Base-by-base conservation (phyloP, 2,329 filamentous ascomycete species). In the Septoria linicola region DNA sequence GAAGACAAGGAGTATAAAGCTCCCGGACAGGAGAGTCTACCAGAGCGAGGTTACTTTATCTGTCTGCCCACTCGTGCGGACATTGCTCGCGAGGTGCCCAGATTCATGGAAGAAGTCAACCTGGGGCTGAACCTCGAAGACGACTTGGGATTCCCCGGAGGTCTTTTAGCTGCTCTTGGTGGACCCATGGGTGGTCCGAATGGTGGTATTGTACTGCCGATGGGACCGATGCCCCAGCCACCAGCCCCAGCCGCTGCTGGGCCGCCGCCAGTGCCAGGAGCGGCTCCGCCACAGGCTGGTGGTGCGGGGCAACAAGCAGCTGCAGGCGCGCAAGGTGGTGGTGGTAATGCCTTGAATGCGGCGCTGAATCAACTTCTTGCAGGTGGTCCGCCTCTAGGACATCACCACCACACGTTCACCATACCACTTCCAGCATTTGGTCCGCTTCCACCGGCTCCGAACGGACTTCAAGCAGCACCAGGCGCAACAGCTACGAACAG, bases 61-160 rank as follows among this genome's bases (percentile, higher is more conserved):
- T 56, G 53, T 16, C 43, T 56, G 17, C 30, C 46, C 8, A 45
- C 40, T 14, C 41, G 41, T 8, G 53, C 43, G 20, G 50, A 45
- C n/a, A 53, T 56, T 21, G 27, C 49, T 13, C 35, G 34, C 14
- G 25, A 50, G 34, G 20, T 56, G 20, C 53, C 53, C 19, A 19
- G 16, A 30, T 50, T 56, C 45, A 50, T 56, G 20, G 50, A 56
- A 20, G 41, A 49, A 36, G 53, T 36, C 53, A 55, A 55, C 23
- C 21, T 51, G 3, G 47, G 41, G 10, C n/a, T 41, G 10, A 42
- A 53, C 23, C 41, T 27, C 17, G 11, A 19, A 34, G 40, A 30
- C 23, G 52, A 51, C 31, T 8, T 48, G 14, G 27, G 19, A 13
- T 32, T 32, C n/a, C 35, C 39, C 21, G 39, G 39, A 8, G 43